Evolutionary conservation across 2,329 filamentous ascomycete genomes (phyloP).

Genomic region (Fulvia fulva): DNA sequence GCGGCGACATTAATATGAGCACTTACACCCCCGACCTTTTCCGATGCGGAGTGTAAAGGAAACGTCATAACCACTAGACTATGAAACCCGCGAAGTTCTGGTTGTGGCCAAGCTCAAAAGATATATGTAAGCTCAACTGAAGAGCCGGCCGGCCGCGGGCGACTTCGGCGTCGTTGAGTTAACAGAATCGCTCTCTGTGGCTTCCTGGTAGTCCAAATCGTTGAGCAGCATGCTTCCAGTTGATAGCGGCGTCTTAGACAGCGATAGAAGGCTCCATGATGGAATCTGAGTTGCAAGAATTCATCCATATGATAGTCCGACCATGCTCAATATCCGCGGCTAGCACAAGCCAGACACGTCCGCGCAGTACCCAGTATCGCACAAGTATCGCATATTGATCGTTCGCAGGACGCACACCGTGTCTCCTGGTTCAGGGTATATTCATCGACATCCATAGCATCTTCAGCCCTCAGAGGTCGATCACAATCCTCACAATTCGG

Average conservation of each 20-base stretch:
- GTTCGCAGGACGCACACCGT: conserved; percentile 38
- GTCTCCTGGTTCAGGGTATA: conserved; percentile 28
- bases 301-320: no score
- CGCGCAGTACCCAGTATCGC: conserved; percentile 37
- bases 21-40: conserved; percentile 4
- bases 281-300: no score
- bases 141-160: no score
- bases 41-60: conserved; percentile 6
- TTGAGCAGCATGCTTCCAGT: no score
- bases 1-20: no score
- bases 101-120: not conserved
- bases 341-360: conserved; percentile 42
- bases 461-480: conserved; percentile 28
- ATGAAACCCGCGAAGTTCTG: not conserved
- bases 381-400: conserved; percentile 41
- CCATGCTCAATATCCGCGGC: conserved; percentile 2
- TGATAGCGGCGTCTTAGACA: no score
- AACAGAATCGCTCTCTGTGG: not conserved
- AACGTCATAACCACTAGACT: conserved; percentile 8
- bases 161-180: no score
- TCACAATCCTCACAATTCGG: conserved; percentile 46
- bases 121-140: not conserved
- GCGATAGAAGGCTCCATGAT: not conserved
- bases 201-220: not conserved
- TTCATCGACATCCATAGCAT: conserved; percentile 36